A percentile compares a stretch with the other conserved stretches of the same genome.
Conservation (phyloP, 345 rosid species). For the Boechera divaricarpa region DNA sequence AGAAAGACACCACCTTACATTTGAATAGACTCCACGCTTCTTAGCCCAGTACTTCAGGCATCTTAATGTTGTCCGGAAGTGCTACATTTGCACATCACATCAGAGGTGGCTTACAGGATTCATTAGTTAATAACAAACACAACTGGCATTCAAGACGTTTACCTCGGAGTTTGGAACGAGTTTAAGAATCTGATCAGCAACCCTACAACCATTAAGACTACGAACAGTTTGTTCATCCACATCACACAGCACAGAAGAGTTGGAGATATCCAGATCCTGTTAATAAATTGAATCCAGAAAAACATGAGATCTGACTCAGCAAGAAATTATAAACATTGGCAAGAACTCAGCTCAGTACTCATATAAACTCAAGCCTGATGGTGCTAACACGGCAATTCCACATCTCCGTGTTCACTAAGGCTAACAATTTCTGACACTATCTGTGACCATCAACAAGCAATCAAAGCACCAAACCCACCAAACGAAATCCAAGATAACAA, state of each 20-base stretch:
- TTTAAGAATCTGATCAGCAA: slow-evolving; percentile 94
- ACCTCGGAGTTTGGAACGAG: slow-evolving; percentile 88
- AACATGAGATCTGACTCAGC: slow-evolving; percentile 17
- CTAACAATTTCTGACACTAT: not conserved
- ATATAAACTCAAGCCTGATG: not conserved
- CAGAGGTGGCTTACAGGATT: slow-evolving; percentile 30
- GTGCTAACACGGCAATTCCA: slow-evolving; percentile 13
- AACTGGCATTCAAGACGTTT: slow-evolving; percentile 24
- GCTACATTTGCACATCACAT: slow-evolving; percentile 48
- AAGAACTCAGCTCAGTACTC: slow-evolving; percentile 12
- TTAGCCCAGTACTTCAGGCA: slow-evolving; percentile 76
- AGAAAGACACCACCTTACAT: slow-evolving; percentile 51
- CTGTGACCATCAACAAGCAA: not conserved
- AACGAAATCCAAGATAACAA: not conserved
- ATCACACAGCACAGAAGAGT: slow-evolving; percentile 60
- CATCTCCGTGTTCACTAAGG: not conserved
- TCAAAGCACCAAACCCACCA: not conserved
- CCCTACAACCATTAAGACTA: slow-evolving; percentile 96
- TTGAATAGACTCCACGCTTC: slow-evolving; percentile 75
- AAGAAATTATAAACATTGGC: not conserved
- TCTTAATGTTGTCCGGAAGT: slow-evolving; percentile 62
- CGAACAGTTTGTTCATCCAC: slow-evolving; percentile 89
- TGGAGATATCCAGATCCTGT: slow-evolving; percentile 86
- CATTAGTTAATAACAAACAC: not conserved
- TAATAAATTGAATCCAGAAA: slow-evolving; percentile 28